Conservation (phyloP, 1,139 yeast species). For the Geotrichum aggregatum region DNA sequence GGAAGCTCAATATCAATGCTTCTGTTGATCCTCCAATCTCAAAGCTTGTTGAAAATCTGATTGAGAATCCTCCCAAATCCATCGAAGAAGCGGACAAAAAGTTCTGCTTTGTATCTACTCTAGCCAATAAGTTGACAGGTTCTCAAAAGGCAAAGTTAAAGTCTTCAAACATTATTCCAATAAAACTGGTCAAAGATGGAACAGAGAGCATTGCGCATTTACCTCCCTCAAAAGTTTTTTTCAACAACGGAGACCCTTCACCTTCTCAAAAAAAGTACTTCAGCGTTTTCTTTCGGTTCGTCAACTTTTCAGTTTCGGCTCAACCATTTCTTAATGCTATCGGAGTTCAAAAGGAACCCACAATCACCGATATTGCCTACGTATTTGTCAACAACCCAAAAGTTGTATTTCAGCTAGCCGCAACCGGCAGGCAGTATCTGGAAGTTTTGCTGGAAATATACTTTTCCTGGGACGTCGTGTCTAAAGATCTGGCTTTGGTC, state of each 20-base stretch:
- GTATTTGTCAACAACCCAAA: constrained; percentile 34
- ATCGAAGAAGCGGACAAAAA: constrained; percentile 28
- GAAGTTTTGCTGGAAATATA: constrained; percentile 31
- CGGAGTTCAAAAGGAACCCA: constrained; percentile 40
- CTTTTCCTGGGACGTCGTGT: constrained; percentile 30
- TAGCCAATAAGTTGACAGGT: constrained; percentile 26
- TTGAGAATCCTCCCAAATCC: constrained; percentile 29
- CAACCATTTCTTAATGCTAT: constrained; percentile 36
- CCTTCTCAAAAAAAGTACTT: constrained; percentile 27
- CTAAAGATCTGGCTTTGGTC: constrained; percentile 29
- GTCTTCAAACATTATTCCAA: constrained; percentile 33
- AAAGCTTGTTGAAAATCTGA: constrained; percentile 26
- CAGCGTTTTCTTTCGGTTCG: constrained; percentile 34
- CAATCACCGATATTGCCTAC: constrained; percentile 34
- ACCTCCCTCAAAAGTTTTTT: constrained; percentile 31
- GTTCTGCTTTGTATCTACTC: constrained; percentile 35
- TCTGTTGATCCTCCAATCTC: constrained; percentile 31
- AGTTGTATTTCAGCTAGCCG: constrained; percentile 32
- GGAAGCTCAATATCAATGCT: constrained; percentile 35
- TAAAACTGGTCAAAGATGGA: constrained; percentile 15
- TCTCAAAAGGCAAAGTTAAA: constrained; percentile 26
- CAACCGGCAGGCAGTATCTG: constrained; percentile 30
- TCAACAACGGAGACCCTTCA: constrained; percentile 22
- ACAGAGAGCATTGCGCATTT: constrained; percentile 3
- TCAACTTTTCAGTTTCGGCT: constrained; percentile 28